Evolutionary conservation across 495 filamentous ascomycete genomes (phyloP), one percentile per base, ranked within the genome.

Genomic region (Oleoguttula mirabilis): DNA sequence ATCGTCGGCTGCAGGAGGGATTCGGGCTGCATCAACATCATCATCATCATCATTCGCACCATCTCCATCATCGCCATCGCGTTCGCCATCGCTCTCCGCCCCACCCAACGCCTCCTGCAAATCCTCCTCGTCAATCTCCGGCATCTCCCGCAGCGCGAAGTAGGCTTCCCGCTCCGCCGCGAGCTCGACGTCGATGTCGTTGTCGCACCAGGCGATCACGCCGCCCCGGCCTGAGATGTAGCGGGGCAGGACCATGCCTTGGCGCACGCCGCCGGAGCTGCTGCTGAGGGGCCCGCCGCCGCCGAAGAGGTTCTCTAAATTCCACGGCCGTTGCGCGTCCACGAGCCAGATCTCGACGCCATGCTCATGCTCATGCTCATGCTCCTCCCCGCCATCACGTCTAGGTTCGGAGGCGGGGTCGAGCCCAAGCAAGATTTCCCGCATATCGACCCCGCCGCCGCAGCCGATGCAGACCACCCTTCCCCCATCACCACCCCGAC

Each of bases 121-220:
- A 11, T 68, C 76, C 43, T 76, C 65, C 31, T 88, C 84, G 42
- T 83, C 84, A 21, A 94, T 62, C 34, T 93, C 85, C 6, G 86
- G 88, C 90, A 96, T 96, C 30, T 83, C 78, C 27, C 79, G 62
- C 32, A 96, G 66, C 32, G 77, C 82, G 33, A 80, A 74, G 52
- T 87, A 96, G 28, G 90, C 87, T 34, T 84, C 76, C 48, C 71
- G 65, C 62, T 96, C 87, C 15, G 61, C 66, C 23, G 49, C 51
- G 32, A 96, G 60, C n/a, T 88, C 86, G 39, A 88, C 84, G 49
- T 88, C 82, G 33, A 98, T 90, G 62, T 98, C 90, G 12, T 88
- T 92, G 60, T 96, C 92, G 55, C 96, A 92, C 60, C 84, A 90
- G 4, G 93, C 85, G 41, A 94, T 69, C 47, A 94, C 84, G 0